phyloP scores from a whole-genome alignment of 345 rosid species.

The Draba incana region DNA sequence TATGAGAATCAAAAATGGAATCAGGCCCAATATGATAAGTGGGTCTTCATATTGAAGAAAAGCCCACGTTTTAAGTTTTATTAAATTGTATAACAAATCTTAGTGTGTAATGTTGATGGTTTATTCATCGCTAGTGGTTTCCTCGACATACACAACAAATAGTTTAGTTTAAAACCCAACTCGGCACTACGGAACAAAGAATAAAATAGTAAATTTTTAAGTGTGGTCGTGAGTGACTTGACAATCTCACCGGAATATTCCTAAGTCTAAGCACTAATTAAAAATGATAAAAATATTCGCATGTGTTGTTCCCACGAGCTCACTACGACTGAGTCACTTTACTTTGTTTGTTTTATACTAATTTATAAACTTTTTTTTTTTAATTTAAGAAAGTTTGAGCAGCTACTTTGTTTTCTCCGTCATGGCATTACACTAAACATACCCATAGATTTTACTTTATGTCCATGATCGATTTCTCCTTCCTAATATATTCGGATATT shows the following conservation, averaged over 20 bases:
- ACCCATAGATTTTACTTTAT: too few relatives aligned
- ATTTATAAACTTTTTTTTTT: too few relatives aligned
- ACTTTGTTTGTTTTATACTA: neutral
- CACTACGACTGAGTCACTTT: constrained; percentile 30
- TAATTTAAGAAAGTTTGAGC: neutral
- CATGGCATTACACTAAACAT: constrained; percentile 3
- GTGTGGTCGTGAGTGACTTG: neutral
- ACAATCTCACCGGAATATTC: constrained; percentile 6
- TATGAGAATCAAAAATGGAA: neutral
- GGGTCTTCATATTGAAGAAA: neutral
- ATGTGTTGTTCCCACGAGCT: constrained; percentile 33
- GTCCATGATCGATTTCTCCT: too few relatives aligned
- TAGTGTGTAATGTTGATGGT: too few relatives aligned
- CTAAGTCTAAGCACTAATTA: neutral
- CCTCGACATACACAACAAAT: too few relatives aligned
- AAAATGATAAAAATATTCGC: neutral
- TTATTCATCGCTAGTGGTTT: too few relatives aligned
- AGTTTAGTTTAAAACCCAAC: neutral
- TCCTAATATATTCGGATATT: too few relatives aligned
- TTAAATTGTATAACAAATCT: too few relatives aligned
- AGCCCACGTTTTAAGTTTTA: neutral
- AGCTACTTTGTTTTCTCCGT: constrained; percentile 32
- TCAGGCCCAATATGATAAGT: neutral
- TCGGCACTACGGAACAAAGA: constrained; percentile 2
- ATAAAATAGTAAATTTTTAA: neutral